A percentile compares a stretch with the other conserved stretches of the same genome.
phyloP scores from a whole-genome alignment of 1,284 basidiomycete species.

The Cryptococcus jaspeensis region DNA sequence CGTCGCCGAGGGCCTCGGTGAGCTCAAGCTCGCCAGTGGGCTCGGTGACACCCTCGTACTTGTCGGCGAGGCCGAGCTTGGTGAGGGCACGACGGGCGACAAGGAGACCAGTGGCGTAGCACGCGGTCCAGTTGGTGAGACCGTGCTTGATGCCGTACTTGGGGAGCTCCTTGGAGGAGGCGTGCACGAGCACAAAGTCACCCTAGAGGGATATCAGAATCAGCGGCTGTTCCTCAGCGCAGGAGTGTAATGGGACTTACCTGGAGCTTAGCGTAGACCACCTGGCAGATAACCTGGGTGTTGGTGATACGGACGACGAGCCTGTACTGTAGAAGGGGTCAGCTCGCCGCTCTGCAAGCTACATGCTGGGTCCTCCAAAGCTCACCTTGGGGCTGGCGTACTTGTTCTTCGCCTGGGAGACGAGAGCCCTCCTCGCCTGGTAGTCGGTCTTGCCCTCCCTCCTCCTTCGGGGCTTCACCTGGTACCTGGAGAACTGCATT shows the following conservation, averaged over 20 bases:
- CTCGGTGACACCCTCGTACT: conserved; percentile 94
- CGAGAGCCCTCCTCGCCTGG: conserved; percentile 94
- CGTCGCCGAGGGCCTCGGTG: conserved; percentile 80
- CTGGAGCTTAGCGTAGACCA: conserved; percentile 95
- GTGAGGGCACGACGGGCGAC: conserved; percentile 90
- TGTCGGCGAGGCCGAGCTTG: conserved; percentile 96
- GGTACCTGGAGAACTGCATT: conserved; percentile 79
- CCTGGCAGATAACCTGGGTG: conserved; percentile 86
- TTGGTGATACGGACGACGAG: conserved; percentile 98
- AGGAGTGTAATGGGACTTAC: conserved; percentile 11
- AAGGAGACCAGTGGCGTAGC: conserved; percentile 97
- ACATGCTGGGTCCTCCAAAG: background rate
- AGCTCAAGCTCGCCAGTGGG: conserved; percentile 82
- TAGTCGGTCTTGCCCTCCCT: conserved; percentile 99
- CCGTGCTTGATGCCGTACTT: conserved; percentile 98
- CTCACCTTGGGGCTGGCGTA: conserved; percentile 87
- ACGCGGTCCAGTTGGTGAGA: conserved; percentile 97
- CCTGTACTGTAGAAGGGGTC: conserved; percentile 65
- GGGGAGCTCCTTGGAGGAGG: conserved; percentile 87
- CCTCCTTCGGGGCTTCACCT: conserved; percentile 92
- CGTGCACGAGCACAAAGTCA: conserved; percentile 87
- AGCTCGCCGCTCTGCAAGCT: background rate
- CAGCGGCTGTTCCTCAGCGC: background rate
- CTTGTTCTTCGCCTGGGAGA: conserved; percentile 99
- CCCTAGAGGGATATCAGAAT: conserved; percentile 54